Evolutionary conservation across 2,329 filamentous ascomycete species (phyloP), one percentile per base, ranked within the genome.

Genomic region (Dactylella cylindrospora): DNA sequence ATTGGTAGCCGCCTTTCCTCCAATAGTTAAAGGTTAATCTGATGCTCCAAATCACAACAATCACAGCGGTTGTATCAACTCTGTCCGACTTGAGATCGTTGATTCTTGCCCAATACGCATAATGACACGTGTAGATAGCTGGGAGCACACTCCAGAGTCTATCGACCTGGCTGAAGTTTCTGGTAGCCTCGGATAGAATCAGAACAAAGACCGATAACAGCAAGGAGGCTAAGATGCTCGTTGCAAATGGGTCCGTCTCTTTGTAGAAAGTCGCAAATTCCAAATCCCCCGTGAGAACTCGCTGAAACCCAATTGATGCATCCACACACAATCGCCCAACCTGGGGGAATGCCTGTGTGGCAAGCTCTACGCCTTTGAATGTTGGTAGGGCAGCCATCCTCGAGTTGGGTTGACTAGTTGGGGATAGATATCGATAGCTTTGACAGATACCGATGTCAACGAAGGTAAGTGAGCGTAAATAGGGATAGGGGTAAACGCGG

Each of bases 111-210:
- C 90, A 98, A n/a, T 83, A 69, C 29, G 83, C 80, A 71, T 88
- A 93, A 73, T 98, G 90, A 4, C 83, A 79, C 71, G 93, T 86
- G 74, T 95, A 97, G 44, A 95, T 70, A 5, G 88, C 85, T 1
- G 93, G 93, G 44, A 98, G 75, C 62, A 98, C 78, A 71, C 88
- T 93, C 93, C 93, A 98, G 68, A 85, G 76, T 41, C 93, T 83
- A 73, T 98, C 93, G 33, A 98, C 85, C 74, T 98, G 93, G n/a
- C 90, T 96, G 73, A 90, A 96, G 73, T 98, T 98, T 70, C 80
- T 81, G 74, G 94, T 97, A 75, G 89, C 74, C 73, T 97, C 91
- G 0, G 90, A 88, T 3, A 83, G 76, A 25, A 91, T 70, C 19
- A 95, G 76, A 69, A 94, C 86, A 22, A 93, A 70, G 3, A 79